Conservation (phyloP, 2,329 filamentous ascomycete genomes). For the Exophiala lecanii-corni region DNA sequence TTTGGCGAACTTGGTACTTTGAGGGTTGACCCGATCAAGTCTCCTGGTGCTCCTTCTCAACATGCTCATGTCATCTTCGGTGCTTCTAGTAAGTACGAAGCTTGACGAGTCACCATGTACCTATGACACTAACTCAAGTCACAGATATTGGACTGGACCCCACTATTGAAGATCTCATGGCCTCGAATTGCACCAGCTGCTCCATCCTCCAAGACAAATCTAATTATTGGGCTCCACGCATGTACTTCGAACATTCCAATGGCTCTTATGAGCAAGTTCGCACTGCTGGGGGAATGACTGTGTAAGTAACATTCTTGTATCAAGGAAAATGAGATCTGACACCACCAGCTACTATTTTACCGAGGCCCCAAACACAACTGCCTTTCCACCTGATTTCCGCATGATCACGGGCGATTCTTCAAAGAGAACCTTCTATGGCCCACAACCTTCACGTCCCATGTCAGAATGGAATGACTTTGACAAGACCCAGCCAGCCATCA, state of each 20-base stretch:
- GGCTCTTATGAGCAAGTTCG: slow-evolving; percentile 64
- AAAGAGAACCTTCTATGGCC: slow-evolving; percentile 65
- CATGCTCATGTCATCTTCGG: slow-evolving; percentile 76
- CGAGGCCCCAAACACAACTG: slow-evolving; percentile 34
- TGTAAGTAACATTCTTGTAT: slow-evolving; percentile 50
- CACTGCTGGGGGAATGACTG: slow-evolving; percentile 78
- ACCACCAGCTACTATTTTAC: slow-evolving; percentile 74
- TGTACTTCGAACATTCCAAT: slow-evolving; percentile 72
- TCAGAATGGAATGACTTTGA: slow-evolving; percentile 63
- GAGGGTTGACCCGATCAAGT: slow-evolving; percentile 72
- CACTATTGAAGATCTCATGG: slow-evolving; percentile 51
- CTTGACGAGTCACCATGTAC: not conserved
- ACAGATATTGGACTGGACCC: slow-evolving; percentile 62
- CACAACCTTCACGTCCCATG: slow-evolving; percentile 64
- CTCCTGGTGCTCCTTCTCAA: slow-evolving; percentile 52
- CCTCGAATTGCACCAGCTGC: slow-evolving; percentile 72
- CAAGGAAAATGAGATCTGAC: slow-evolving; percentile 4
- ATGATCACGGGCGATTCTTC: slow-evolving; percentile 74
- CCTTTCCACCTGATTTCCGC: slow-evolving; percentile 72
- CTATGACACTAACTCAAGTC: slow-evolving; percentile 5
- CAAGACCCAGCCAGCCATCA: slow-evolving; percentile 65
- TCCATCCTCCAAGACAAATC: slow-evolving; percentile 75
- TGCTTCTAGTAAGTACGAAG: slow-evolving; percentile 61
- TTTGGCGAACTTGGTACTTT: slow-evolving; percentile 64
- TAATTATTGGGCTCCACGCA: slow-evolving; percentile 76